Base-by-base conservation (phyloP, 2,329 filamentous ascomycete genomes). In the Fusarium transvaalense region DNA sequence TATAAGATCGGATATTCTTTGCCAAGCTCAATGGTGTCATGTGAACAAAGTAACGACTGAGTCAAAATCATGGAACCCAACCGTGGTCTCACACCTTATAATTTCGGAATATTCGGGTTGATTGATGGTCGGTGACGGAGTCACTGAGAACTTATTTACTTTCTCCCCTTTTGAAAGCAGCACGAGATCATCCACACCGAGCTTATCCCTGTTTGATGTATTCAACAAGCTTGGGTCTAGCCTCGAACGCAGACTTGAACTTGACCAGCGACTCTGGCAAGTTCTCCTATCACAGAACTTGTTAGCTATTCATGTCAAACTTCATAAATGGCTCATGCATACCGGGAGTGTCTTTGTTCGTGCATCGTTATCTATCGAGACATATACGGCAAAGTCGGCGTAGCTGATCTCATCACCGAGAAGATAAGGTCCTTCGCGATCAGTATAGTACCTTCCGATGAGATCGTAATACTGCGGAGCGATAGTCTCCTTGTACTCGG, bases 321-420 rank as follows among this genome's bases (percentile, higher is more conserved):
- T 10, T 3, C 13, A 6, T 3, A 1, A 14, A 4, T 2, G 17
- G 3, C 14, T 6, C 1, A 4, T 4, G 42, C 83, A 80, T 38
- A 80, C 78, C 19, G 77, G 76, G 8, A 79, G 64, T 13, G 77
- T 72, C 12, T 75, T 76, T 34, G 74, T 79, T 35, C 69, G 64
- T 25, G 67, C 56, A 37, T 81, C 77, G 27, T 81, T 80, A 45
- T 81, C 78, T 29, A 81, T 75, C 4, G 78, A 78, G 50, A 80
- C 77, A 56, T 77, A 81, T 3, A 81, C 67, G 0, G 77, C 78
- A 60, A 82, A 81, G 39, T 82, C 80, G 15, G 71, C 75, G 37
- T 82, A 81, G 6, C 76, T 78, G 50, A 80, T 56, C 27, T 65
- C 74, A 7, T 79, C 68, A 2, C 80, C 79, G 0, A 82, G 64